Evolutionary conservation across 768 basidiomycete genomes (phyloP).

Genomic region (Rhizopogon rudus): DNA sequence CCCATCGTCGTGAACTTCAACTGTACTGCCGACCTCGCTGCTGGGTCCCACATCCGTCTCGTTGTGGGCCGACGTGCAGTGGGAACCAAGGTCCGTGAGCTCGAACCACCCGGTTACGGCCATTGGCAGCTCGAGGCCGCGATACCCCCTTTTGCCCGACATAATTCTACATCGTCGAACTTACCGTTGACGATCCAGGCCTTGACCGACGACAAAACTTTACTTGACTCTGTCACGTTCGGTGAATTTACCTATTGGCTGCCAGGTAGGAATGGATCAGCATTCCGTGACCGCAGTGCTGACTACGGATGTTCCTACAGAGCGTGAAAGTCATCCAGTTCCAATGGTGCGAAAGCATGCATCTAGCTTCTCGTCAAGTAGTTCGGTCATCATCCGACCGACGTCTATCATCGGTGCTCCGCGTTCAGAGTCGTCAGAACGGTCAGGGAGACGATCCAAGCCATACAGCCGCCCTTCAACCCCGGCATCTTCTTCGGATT

Average conservation of each 20-base stretch:
- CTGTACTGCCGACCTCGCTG: constrained; percentile 17
- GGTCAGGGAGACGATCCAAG: constrained; percentile 33
- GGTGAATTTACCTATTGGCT: constrained; percentile 68
- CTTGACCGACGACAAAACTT: constrained; percentile 42
- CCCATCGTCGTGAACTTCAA: constrained; percentile 57
- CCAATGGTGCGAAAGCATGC: constrained; percentile 1
- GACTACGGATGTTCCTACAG: constrained; percentile 1
- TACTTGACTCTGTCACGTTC: constrained; percentile 65
- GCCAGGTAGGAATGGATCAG: constrained; percentile 27
- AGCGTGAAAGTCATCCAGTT: neutral
- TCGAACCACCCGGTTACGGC: constrained; percentile 42
- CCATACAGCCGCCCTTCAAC: constrained; percentile 34
- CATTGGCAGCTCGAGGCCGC: constrained; percentile 62
- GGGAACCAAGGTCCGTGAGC: constrained; percentile 56
- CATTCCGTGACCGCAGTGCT: neutral
- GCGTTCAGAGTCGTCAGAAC: constrained; percentile 12
- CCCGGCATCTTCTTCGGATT: constrained; percentile 35
- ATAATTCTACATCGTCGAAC: constrained; percentile 32
- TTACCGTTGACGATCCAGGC: constrained; percentile 60
- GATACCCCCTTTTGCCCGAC: constrained; percentile 50
- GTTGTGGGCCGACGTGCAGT: constrained; percentile 69
- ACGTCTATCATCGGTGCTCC: constrained; percentile 6
- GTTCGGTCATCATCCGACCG: neutral
- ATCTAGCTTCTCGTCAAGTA: neutral
- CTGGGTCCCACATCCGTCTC: constrained; percentile 59